These are phyloP conservation scores for Plantago coronopus DNA, from an alignment of 305 asterid genomes.

Conservation along the genomic window DNA sequence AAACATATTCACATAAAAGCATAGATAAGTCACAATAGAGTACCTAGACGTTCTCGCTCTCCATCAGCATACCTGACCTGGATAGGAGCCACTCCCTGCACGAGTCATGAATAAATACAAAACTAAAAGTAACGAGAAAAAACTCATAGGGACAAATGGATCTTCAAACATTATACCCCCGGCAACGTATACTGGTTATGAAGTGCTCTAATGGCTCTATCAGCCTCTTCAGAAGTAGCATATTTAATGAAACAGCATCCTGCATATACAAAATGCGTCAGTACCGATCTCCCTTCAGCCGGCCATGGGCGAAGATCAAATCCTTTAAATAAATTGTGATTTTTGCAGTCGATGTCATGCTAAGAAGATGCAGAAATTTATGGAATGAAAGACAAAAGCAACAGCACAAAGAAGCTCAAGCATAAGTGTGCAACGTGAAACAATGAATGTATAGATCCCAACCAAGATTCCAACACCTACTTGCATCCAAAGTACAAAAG, in stretches of 20 bases:
- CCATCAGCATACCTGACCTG: constrained; percentile 99
- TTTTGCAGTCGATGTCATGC: background rate
- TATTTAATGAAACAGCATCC: constrained; percentile 97
- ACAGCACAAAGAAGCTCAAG: background rate
- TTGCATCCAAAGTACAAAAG: constrained; percentile 4
- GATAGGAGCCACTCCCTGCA: constrained; percentile 86
- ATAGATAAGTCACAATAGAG: constrained; percentile 11
- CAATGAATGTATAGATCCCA: background rate
- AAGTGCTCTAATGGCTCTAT: constrained; percentile 82
- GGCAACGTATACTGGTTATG: constrained; percentile 83
- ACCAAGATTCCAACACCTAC: background rate
- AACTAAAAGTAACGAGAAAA: constrained; percentile 17
- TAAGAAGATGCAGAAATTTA: constrained; percentile 6
- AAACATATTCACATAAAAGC: background rate
- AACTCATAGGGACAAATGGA: constrained; percentile 19
- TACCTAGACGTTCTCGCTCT: constrained; percentile 99
- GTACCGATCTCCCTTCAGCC: constrained; percentile 32
- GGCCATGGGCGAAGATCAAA: constrained; percentile 15
- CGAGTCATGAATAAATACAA: constrained; percentile 26
- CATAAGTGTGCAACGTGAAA: background rate
- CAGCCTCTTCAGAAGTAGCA: constrained; percentile 90
- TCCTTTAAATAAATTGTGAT: constrained; percentile 18
- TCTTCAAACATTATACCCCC: constrained; percentile 59
- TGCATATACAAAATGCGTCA: constrained; percentile 53
- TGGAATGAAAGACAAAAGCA: background rate